Evolutionary conservation across 192 early-diverging fungal species (phyloP).

Genomic region (Podila minutissima): DNA sequence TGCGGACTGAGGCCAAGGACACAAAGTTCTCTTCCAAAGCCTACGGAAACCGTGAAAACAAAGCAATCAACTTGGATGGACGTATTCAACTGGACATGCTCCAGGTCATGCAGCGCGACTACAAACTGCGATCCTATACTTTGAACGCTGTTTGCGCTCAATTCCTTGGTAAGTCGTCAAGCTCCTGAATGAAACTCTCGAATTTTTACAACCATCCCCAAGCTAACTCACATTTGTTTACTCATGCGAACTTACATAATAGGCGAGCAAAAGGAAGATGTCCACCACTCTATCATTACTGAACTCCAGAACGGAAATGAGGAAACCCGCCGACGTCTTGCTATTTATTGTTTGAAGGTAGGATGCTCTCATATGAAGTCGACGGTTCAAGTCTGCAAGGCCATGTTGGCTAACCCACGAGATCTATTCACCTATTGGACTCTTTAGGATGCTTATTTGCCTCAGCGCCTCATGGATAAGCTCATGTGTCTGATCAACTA

Average conservation of each 20-base stretch:
- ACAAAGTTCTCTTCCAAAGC: conserved; percentile 93
- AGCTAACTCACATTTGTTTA: no score
- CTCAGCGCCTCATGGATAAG: conserved; percentile 94
- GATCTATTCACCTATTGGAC: not conserved
- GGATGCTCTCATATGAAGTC: not conserved
- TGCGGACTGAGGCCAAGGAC: conserved; percentile 78
- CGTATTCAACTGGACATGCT: conserved; percentile 94
- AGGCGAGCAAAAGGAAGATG: conserved; percentile 99
- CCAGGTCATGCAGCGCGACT: conserved; percentile 94
- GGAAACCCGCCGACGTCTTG: conserved; percentile 93
- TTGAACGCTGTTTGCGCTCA: conserved; percentile 96
- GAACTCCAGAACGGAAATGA: conserved; percentile 96
- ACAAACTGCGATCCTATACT: conserved; percentile 95
- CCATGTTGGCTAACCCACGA: no score
- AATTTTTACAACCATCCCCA: no score
- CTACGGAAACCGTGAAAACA: conserved; percentile 91
- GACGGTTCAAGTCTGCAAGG: no score
- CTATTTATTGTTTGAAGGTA: conserved; percentile 95
- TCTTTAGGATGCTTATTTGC: conserved; percentile 87
- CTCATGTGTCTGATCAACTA: conserved; percentile 97
- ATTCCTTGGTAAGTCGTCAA: conserved; percentile 75
- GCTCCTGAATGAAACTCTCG: not conserved
- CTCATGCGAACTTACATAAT: no score
- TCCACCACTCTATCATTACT: conserved; percentile 98
- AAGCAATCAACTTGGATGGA: conserved; percentile 89